Conservation (phyloP, 257 asterid species). For the Verbascum thapsus region DNA sequence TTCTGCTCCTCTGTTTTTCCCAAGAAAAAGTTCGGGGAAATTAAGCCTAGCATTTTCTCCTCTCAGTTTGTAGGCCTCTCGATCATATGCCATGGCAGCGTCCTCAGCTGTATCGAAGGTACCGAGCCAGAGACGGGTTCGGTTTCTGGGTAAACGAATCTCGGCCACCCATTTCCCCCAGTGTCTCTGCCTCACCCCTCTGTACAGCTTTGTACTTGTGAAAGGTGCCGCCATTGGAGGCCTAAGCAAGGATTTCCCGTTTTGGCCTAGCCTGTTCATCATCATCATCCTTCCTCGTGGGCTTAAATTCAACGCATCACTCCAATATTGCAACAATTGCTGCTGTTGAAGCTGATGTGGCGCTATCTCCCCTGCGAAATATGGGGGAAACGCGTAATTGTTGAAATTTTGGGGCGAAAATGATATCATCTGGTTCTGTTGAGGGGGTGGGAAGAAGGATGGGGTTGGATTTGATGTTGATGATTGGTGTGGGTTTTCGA, state of each 20-base stretch:
- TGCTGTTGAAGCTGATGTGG: constrained; percentile 48
- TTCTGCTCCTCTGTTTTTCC: constrained; percentile 39
- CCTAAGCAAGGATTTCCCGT: constrained; percentile 34
- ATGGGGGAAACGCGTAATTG: constrained; percentile 63
- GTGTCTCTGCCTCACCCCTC: constrained; percentile 95
- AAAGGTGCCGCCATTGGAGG: constrained; percentile 45
- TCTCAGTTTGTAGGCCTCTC: constrained; percentile 80
- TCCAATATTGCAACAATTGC: constrained; percentile 68
- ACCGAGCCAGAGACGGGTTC: constrained; percentile 96
- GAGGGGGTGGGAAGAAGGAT: constrained; percentile 41
- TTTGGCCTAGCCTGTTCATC: constrained; percentile 57
- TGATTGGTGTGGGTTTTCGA: constrained; percentile 27
- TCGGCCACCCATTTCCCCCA: constrained; percentile 99
- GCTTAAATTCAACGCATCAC: constrained; percentile 69
- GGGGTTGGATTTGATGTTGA: constrained; percentile 34
- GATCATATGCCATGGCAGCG: constrained; percentile 91
- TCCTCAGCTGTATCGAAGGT: constrained; percentile 94
- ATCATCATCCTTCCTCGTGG: constrained; percentile 81
- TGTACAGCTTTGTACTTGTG: constrained; percentile 64
- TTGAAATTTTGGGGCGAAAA: constrained; percentile 56
- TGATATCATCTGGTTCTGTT: constrained; percentile 68
- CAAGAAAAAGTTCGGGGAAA: constrained; percentile 74
- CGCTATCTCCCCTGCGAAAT: constrained; percentile 54
- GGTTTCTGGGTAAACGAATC: constrained; percentile 82
- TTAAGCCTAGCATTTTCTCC: constrained; percentile 89